Evolutionary conservation across 2,329 filamentous ascomycete genomes (phyloP).

Genomic region (Chrysoporthe cubensis): DNA sequence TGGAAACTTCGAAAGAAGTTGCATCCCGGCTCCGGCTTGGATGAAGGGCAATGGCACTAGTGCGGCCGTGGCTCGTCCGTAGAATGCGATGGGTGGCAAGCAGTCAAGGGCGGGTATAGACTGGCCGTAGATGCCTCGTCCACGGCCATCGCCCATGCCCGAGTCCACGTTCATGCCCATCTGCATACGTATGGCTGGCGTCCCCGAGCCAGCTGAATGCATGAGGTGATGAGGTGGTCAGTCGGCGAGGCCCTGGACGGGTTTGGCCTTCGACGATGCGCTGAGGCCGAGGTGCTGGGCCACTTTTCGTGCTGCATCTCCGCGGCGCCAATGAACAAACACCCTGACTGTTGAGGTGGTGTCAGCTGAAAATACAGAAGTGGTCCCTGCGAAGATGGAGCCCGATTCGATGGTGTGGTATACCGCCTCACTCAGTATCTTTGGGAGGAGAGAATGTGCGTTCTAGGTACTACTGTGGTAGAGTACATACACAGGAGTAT

Average conservation of each 20-base stretch:
- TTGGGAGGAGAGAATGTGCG: background rate
- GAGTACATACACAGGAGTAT: background rate
- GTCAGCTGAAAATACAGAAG: background rate
- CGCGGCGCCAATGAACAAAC: background rate
- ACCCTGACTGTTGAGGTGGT: background rate
- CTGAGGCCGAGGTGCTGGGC: background rate
- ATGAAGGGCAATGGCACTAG: background rate
- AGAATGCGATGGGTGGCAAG: background rate
- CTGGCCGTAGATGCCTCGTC: background rate
- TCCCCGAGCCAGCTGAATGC: background rate
- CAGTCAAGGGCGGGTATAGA: background rate
- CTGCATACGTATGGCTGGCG: background rate
- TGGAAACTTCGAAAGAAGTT: conserved; percentile 10
- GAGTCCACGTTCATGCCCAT: background rate
- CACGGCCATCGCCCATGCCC: background rate
- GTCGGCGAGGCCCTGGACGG: background rate
- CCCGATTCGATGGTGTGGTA: background rate
- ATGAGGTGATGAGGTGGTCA: background rate
- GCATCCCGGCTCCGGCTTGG: background rate
- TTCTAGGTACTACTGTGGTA: background rate
- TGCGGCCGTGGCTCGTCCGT: background rate
- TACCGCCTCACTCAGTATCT: background rate
- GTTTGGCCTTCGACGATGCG: background rate
- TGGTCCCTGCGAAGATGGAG: background rate
- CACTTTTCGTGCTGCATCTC: background rate